Percentiles rank a stretch among this genome's conserved stretches.
phyloP scores from a whole-genome alignment of 176 grass and related monocot genomes.

The Oryza rufipogon region DNA sequence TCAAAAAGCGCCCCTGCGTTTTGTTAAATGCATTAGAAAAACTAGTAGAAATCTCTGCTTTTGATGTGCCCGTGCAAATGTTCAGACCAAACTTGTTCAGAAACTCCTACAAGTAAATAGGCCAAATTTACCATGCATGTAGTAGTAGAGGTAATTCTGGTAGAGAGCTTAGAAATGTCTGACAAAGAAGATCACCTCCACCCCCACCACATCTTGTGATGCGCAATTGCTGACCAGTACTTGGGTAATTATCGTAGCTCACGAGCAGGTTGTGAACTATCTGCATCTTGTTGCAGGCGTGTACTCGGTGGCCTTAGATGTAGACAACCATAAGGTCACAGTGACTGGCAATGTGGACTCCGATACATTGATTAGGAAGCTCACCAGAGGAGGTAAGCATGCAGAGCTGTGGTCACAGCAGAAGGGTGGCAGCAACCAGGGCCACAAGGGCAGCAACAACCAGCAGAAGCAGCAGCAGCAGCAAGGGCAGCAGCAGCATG shows the following conservation, averaged over 20 bases:
- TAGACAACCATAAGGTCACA: conserved; percentile 86
- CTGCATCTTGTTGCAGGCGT: conserved; percentile 66
- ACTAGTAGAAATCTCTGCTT: conserved; percentile 36
- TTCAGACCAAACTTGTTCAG: background rate
- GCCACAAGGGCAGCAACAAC: conserved; percentile 50
- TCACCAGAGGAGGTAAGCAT: conserved; percentile 82
- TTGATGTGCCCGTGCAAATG: conserved; percentile 20
- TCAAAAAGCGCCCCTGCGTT: background rate
- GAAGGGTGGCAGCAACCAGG: conserved; percentile 62
- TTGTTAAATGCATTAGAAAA: conserved; percentile 32
- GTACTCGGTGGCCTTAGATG: conserved; percentile 82
- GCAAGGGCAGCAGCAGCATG: conserved; percentile 47
- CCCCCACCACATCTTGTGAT: conserved; percentile 36
- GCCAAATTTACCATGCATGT: background rate
- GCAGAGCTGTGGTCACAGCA: conserved; percentile 83
- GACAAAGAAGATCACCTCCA: background rate
- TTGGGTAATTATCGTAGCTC: conserved; percentile 37
- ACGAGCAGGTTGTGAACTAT: conserved; percentile 48
- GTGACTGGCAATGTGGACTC: conserved; percentile 75
- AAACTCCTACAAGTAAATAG: background rate
- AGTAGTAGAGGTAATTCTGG: conserved; percentile 13
- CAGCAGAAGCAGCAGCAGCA: conserved; percentile 55
- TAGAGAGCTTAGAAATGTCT: conserved; percentile 31
- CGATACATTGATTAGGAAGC: conserved; percentile 78
- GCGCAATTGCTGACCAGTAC: background rate